A percentile compares a stretch with the other conserved stretches of the same genome.
Conservation (phyloP, 129 eudicot species). For the Saussurea involucrata region DNA sequence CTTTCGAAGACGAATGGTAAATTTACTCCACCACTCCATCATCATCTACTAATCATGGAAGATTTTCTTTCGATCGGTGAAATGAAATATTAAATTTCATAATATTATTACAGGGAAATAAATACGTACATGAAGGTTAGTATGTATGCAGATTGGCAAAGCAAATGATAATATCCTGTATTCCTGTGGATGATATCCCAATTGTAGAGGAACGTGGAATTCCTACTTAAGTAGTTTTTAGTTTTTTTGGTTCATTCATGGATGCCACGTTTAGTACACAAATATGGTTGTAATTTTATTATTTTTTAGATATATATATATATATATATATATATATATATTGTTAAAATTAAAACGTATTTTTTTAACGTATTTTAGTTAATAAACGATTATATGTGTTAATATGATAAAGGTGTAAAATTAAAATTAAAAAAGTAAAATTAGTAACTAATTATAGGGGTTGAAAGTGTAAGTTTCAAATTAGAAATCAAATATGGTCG, state of each 20-base stretch:
- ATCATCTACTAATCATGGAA: background rate
- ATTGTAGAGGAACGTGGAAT: background rate
- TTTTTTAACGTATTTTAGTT: too few relatives aligned
- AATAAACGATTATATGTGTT: too few relatives aligned
- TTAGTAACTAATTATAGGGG: too few relatives aligned
- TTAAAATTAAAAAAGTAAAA: too few relatives aligned
- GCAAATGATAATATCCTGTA: background rate
- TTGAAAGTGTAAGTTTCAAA: too few relatives aligned
- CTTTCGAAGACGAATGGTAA: conserved; percentile 29
- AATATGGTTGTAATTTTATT: too few relatives aligned
- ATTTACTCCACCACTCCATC: conserved; percentile 34
- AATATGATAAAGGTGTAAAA: too few relatives aligned
- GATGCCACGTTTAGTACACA: background rate
- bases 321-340: too few relatives aligned
- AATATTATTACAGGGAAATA: background rate
- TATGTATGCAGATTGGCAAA: background rate
- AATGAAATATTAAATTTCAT: background rate
- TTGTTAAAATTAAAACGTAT: too few relatives aligned
- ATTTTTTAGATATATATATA: too few relatives aligned
- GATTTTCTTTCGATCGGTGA: background rate
- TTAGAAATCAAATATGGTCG: too few relatives aligned
- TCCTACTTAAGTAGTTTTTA: background rate
- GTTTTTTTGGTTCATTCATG: background rate
- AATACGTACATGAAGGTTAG: background rate
- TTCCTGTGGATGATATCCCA: background rate